Base-by-base conservation (phyloP, 2,329 filamentous ascomycete genomes). In the Venturia effusa region DNA sequence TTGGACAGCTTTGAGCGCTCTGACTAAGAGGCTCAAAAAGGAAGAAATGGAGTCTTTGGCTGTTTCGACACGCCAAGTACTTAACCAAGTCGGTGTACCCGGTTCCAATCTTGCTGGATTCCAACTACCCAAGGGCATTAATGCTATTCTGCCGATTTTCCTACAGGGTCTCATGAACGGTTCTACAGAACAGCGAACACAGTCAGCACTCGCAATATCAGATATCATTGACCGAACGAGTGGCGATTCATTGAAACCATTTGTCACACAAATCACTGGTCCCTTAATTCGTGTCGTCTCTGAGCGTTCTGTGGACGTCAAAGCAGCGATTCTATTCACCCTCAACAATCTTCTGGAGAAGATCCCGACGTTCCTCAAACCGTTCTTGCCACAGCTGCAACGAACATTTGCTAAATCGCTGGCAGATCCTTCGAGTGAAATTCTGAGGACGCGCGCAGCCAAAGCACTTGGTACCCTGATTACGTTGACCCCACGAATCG, bases 21-120 rank as follows among this genome's bases (percentile, higher is more conserved):
- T 99, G 69, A 97, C 92, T 57, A 92, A 92, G 74, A 88, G 86
- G 69, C 83, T 99, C 66, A 88, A 88, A 72, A 99, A 99, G 76
- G 95, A 99, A 73, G 93, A 97, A 76, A 97, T 99, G 94, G 95
- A 99, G 73, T 86, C 88, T 0, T 82, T 99, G 57, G 92, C 96
- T 22, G 80, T 85, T 63, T 94, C 93, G 0, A 96, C 93, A 1
- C 83, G 93, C 65, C 89, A 95, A 74, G 88, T 90, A 1, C 81
- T 99, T 63, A 87, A 90, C 68, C 90, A 93, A 71, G 89, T 97
- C 59, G 94, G 95, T 69, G 90, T 96, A 55, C 80, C 92, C 51
- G 94, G 94, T 34, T 83, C 87, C 48, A 88, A 92, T 71, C 81
- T 99, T 59, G 85, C 92, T 45, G 95, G 94, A 41, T 99, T 99